Conservation (phyloP, 495 filamentous ascomycete species). For the Neurospora sp. region DNA sequence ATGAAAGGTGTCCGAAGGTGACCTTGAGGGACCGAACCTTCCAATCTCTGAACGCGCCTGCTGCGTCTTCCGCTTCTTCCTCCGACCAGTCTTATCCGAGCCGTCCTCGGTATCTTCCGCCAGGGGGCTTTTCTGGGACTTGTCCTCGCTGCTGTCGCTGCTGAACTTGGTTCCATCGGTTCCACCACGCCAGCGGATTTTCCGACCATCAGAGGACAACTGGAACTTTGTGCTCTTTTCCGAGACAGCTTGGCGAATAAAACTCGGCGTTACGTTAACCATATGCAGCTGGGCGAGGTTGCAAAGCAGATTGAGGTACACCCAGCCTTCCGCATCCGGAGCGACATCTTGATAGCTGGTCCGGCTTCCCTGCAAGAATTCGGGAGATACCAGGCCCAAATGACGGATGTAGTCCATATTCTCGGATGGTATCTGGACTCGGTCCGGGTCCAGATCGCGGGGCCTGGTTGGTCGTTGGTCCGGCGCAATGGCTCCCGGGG, state of each 20-base stretch:
- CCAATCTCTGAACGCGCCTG: conserved; percentile 4
- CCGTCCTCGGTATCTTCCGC: conserved; percentile 30
- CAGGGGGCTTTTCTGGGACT: conserved; percentile 27
- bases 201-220: conserved; percentile 60
- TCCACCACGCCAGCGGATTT: conserved; percentile 66
- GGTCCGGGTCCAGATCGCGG: conserved; percentile 59
- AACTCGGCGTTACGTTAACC: conserved; percentile 62
- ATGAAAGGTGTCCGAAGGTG: conserved; percentile 40
- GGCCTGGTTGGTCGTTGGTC: conserved; percentile 66
- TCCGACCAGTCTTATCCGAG: conserved; percentile 22
- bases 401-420: conserved; percentile 69
- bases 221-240: conserved; percentile 61
- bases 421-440: conserved; percentile 55
- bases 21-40: conserved; percentile 27
- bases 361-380: conserved; percentile 13
- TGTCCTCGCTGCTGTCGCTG: conserved; percentile 43
- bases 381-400: conserved; percentile 50
- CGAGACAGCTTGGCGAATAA: conserved; percentile 55
- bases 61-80: conserved; percentile 31
- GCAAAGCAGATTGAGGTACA: conserved; percentile 71
- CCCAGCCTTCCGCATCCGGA: conserved; percentile 54
- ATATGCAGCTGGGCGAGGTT: conserved; percentile 77
- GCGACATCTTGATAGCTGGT: conserved; percentile 30
- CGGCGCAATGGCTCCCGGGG: conserved; percentile 28
- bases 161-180: conserved; percentile 47